Evolutionary conservation across 495 filamentous ascomycete genomes (phyloP).

Genomic region (Hamigera avellanea): DNA sequence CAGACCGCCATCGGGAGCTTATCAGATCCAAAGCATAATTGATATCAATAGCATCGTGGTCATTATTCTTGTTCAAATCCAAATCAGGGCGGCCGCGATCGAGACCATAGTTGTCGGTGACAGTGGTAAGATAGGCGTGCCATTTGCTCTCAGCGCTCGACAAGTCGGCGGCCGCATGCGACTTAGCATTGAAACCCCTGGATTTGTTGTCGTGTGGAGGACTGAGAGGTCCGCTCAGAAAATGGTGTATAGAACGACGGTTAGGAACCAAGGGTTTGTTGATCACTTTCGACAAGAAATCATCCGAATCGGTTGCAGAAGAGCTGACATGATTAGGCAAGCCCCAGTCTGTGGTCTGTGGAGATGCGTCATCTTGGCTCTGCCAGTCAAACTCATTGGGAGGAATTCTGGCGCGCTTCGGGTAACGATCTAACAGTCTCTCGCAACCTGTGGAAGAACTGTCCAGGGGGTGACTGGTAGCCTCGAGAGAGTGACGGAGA

Average conservation of each 20-base stretch:
- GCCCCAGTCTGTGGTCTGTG: too few species aligned
- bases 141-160: conserved; percentile 23
- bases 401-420: neutral
- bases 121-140: conserved; percentile 29
- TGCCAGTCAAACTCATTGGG: neutral
- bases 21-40: conserved; percentile 25
- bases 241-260: neutral
- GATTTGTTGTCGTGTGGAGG: neutral
- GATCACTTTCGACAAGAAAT: neutral
- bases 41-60: conserved; percentile 42
- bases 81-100: conserved; percentile 58
- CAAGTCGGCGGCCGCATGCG: conserved; percentile 1
- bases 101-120: conserved; percentile 46
- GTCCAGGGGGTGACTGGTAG: conserved; percentile 4
- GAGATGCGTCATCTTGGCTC: neutral
- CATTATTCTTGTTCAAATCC: conserved; percentile 59
- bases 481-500: conserved; percentile 20
- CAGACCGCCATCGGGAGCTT: conserved; percentile 8
- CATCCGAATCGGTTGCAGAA: neutral
- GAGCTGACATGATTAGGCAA: too few species aligned
- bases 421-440: neutral
- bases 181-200: conserved; percentile 2
- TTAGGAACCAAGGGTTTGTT: neutral
- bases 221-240: neutral
- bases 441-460: neutral